A percentile compares a stretch with the other conserved stretches of the same genome.
phyloP scores from a whole-genome alignment of 2,329 filamentous ascomycete genomes.

The Incumbomyces delicatus region DNA sequence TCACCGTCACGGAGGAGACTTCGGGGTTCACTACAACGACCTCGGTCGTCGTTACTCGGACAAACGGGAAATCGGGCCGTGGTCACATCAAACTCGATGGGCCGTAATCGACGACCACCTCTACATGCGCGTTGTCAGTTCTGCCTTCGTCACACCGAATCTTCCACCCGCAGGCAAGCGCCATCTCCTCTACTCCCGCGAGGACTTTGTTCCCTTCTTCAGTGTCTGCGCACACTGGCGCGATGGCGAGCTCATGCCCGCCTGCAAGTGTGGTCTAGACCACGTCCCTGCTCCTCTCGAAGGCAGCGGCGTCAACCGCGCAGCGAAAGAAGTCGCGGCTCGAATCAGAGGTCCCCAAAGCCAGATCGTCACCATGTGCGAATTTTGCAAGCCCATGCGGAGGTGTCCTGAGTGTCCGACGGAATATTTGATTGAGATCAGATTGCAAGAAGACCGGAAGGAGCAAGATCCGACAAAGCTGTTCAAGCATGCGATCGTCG shows the following conservation, averaged over 20 bases:
- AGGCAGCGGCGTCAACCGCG: slow-evolving; percentile 33
- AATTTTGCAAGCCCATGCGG: slow-evolving; percentile 48
- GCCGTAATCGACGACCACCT: slow-evolving; percentile 45
- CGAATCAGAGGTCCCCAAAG: slow-evolving; percentile 26
- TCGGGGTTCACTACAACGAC: slow-evolving; percentile 39
- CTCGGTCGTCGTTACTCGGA: slow-evolving; percentile 46
- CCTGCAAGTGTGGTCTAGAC: slow-evolving; percentile 51
- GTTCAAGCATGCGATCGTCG: slow-evolving; percentile 52
- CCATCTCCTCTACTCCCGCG: slow-evolving; percentile 49
- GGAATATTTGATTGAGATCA: slow-evolving; percentile 53
- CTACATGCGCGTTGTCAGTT: slow-evolving; percentile 49
- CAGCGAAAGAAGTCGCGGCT: slow-evolving; percentile 27
- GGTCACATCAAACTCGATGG: slow-evolving; percentile 48
- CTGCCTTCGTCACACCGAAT: slow-evolving; percentile 42
- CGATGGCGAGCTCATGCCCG: slow-evolving; percentile 49
- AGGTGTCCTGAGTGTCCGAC: slow-evolving; percentile 53
- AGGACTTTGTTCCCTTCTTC: slow-evolving; percentile 51
- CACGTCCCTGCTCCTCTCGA: slow-evolving; percentile 43
- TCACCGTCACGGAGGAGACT: slow-evolving; percentile 35
- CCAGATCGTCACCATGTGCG: slow-evolving; percentile 43
- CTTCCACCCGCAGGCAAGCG: slow-evolving; percentile 45
- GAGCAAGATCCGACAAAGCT: slow-evolving; percentile 32
- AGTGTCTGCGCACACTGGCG: slow-evolving; percentile 54
- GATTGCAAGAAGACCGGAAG: slow-evolving; percentile 45
- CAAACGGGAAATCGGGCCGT: slow-evolving; percentile 33